Evolutionary conservation across 805 yeast genomes (phyloP), one percentile per base, ranked within the genome.

Genomic region (Isabelozyma gotoi): DNA sequence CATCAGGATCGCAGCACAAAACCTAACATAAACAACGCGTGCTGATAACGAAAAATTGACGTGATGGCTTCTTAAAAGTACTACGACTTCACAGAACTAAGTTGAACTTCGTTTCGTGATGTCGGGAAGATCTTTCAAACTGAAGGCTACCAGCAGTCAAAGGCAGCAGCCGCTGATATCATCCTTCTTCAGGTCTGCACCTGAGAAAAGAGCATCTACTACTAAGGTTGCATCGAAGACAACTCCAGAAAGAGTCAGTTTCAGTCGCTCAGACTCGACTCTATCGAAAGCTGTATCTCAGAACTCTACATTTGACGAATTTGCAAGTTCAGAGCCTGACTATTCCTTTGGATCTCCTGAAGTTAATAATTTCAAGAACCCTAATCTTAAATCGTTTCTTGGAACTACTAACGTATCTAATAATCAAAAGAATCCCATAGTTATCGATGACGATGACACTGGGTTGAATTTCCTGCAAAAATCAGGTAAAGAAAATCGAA

Each of bases 321-420:
- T 53, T 10, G 47, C 50, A 2, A 59, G 60, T 24, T 58, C 63
- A 20, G 72, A 36, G 31, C 19, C 39, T 11, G 39, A 67, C 38
- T 67, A 69, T 5, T 68, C 75, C 1, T 59, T 63, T 41, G 69
- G 54, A n/a, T 63, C 71, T 4, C 63, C 68, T 0, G 74, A 68
- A 43, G 50, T 68, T 14, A 60, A 55, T 24, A 71, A 70, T 52
- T 69, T 69, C 52, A 51, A 62, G 40, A 68, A 62, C 42, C 71
- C 73, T 11, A 39, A n/a, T 46, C 36, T 32, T 8, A 31, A 19
- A 16, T 20, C 37, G 15, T 24, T 51, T 42, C 17, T 51, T 47
- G 36, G 52, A 49, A 39, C 45, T 44, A 38, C 36, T 7, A 35
- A 40, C 29, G 1, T 48, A 31, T 12, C 29, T 11, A 11, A 12